Conservation (phyloP, 257 asterid genomes). For the Misopates orontium region DNA sequence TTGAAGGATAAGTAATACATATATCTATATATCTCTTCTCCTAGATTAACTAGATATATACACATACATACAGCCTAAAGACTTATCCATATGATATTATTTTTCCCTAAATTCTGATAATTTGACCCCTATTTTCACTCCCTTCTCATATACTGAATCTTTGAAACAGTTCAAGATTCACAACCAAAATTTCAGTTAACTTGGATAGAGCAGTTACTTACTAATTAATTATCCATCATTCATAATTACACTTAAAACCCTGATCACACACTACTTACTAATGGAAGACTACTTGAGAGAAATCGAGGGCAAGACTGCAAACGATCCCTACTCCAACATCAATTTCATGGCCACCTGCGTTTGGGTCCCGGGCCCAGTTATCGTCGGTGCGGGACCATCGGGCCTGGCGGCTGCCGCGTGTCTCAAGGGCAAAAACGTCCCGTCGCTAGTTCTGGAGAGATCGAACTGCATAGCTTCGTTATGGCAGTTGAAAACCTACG, state of each 20-base stretch:
- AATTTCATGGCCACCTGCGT: slow-evolving; percentile 22
- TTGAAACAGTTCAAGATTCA: slow-evolving; percentile 14
- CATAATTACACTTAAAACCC: not conserved
- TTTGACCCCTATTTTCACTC: slow-evolving; percentile 21
- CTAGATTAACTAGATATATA: no score
- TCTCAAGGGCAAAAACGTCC: slow-evolving; percentile 49
- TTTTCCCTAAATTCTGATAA: not conserved
- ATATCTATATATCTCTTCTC: no score
- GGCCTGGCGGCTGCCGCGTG: slow-evolving; percentile 88
- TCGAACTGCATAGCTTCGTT: slow-evolving; percentile 76
- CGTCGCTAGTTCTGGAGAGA: slow-evolving; percentile 65
- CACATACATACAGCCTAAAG: no score
- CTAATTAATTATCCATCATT: not conserved
- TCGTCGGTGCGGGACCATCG: slow-evolving; percentile 87
- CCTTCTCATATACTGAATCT: slow-evolving; percentile 3
- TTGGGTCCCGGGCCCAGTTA: slow-evolving; percentile 59
- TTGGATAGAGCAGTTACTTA: not conserved
- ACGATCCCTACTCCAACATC: slow-evolving; percentile 49
- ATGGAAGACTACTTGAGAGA: slow-evolving; percentile 48
- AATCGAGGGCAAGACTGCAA: slow-evolving; percentile 50
- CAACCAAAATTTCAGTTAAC: not conserved
- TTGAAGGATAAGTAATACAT: not conserved
- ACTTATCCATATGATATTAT: slow-evolving; percentile 12
- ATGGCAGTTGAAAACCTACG: slow-evolving; percentile 84
- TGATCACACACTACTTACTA: not conserved